phyloP scores from a whole-genome alignment of 495 filamentous ascomycete species.

The Tetracladium marchalianum region DNA sequence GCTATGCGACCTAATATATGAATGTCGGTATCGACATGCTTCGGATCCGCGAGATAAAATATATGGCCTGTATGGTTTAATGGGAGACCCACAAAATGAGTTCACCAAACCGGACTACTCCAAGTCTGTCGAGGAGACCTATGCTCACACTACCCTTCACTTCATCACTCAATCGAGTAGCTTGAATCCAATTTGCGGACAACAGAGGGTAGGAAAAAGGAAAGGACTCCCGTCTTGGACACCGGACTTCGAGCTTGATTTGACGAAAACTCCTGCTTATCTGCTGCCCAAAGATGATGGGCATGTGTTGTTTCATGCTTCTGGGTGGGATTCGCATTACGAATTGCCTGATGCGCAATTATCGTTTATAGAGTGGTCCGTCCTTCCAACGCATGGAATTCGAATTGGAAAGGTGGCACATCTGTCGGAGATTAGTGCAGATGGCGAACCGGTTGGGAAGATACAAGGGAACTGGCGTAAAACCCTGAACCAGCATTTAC shows the following conservation, averaged over 20 bases:
- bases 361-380: no score
- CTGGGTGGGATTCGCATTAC: not conserved
- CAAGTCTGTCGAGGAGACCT: not conserved
- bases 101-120: conserved; percentile 2
- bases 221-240: conserved; percentile 5
- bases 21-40: conserved; percentile 1
- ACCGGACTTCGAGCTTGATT: conserved; percentile 4
- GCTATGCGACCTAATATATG: not conserved
- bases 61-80: conserved; percentile 3
- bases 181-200: conserved; percentile 4
- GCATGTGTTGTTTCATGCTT: not conserved
- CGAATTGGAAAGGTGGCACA: not conserved
- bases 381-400: not conserved
- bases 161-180: not conserved
- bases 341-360: no score
- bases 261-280: not conserved
- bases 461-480: no score
- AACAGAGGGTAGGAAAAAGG: not conserved
- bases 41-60: conserved; percentile 15
- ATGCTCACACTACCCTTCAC: not conserved
- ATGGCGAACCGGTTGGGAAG: not conserved
- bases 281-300: not conserved
- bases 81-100: conserved; percentile 3
- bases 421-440: not conserved
- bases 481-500: no score